phyloP scores from a whole-genome alignment of 441 rosid species.

The Omphalea diandra region DNA sequence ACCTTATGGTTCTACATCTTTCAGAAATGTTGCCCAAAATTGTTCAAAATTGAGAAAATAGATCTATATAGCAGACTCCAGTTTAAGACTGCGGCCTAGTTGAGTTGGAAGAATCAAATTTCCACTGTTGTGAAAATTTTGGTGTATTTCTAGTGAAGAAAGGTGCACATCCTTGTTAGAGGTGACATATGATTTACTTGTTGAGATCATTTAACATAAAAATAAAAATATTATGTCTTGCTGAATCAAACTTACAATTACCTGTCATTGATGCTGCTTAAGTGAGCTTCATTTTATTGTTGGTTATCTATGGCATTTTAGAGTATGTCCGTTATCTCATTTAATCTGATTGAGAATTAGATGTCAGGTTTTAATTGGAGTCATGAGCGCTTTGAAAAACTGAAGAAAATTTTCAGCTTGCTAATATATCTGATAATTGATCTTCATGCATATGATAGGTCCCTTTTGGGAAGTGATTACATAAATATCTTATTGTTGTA shows the following conservation, averaged over 20 bases:
- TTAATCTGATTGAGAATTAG: not conserved
- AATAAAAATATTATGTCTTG: not conserved
- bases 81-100: too few species aligned
- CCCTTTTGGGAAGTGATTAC: not conserved
- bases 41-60: too few species aligned
- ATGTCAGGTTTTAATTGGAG: not conserved
- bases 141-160: not conserved
- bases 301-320: not conserved
- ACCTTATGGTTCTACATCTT: too few species aligned
- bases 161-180: not conserved
- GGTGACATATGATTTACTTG: not conserved
- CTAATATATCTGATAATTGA: not conserved
- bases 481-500: not conserved
- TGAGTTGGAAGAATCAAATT: too few species aligned
- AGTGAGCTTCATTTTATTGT: not conserved
- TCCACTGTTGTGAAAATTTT: not conserved
- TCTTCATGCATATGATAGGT: not conserved
- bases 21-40: too few species aligned
- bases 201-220: constrained; percentile 2
- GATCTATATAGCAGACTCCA: too few species aligned
- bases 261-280: not conserved
- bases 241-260: not conserved
- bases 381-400: not conserved
- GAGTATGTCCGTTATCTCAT: not conserved
- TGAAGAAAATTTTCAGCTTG: not conserved